Base-by-base conservation (phyloP, 2,329 filamentous ascomycete species). In the Fonsecaea erecta region DNA sequence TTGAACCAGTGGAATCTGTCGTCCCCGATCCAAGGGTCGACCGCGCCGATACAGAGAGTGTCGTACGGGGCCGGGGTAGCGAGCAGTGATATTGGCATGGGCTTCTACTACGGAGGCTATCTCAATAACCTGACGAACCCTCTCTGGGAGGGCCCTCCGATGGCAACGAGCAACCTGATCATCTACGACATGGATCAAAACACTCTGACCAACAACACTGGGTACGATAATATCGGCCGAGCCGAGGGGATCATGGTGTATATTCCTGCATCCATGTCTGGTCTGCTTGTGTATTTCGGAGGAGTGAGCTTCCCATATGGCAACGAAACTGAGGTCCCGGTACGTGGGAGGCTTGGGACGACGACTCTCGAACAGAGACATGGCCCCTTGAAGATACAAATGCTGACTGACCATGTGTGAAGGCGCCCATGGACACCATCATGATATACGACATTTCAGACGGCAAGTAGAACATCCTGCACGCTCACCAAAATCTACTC, bases 31-130 rank as follows among this genome's bases (percentile, higher is more conserved):
- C 69, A 74, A 64, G 79, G 76, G 59, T 73, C 73, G 35, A 70
- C 72, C 16, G 52, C 56, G 35, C 65, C 69, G 12, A 78, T 86
- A 53, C 73, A 78, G 52, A 76, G 83, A 6, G 79, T 85, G 1
- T 82, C 85, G 5, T 88, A 83, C 65, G 87, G 86, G 11, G 85
- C 85, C 14, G 84, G 85, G 12, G 80, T 83, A 9, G 81, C 83
- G 1, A 79, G 87, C 9, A 80, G 86, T 3, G 79, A 81, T 9
- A 48, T 48, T 4, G 52, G 52, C 40, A 77, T 84, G 63, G 86
- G 83, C 1, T 90, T 84, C 71, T 87, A 88, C 72, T 65, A 86
- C 67, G 87, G 87, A 51, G 87, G 87, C 46, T 89, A 84, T 82
- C 77, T 85, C 63, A 87, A 82, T 69, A 85, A 85, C 68, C 74